Base-by-base conservation (phyloP, 2,329 filamentous ascomycete genomes). In the Periconia sp. region DNA sequence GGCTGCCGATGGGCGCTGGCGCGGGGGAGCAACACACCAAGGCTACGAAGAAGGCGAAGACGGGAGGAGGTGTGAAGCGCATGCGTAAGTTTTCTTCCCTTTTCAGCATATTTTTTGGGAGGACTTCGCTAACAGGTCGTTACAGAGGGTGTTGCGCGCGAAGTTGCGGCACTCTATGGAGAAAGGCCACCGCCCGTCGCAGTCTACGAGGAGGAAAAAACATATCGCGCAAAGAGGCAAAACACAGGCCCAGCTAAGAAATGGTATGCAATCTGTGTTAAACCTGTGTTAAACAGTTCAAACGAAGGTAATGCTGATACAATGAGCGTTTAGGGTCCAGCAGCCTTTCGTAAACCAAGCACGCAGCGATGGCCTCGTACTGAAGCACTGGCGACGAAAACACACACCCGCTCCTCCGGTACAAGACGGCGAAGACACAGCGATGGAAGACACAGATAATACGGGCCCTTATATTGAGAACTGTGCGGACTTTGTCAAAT, bases 381-480 rank as follows among this genome's bases (percentile, higher is more conserved):
- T 97, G 57, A 83, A 82, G 59, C 92, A 97, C 75, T 97, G 92
- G 92, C 85, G 87, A 69, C 81, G 87, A 71, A 88, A 88, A 57
- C 74, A 69, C 30, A 70, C 70, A 35, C 54, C 63, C 6, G 64
- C 68, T 35, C 62, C 68, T 40, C 53, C 68, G 13, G 63, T 66
- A 18, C 61, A 65, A 52, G 65, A 68, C 53, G 59, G 59, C 54
- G 69, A 71, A 51, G 69, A 74, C 18, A 61, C 59, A 35, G 47
- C 60, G 31, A 69, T 66, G 67, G 67, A 69, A 46, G 66, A 68
- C 6, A 56, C 53, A 68, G 74, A 66, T 74, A 77, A 55, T 30
- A 31, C 60, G 13, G 63, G 65, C 23, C 46, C 64, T 61, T 75
- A 63, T 62, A 69, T 63, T 65, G 78, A 81, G 57, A 73, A 77